phyloP scores from a whole-genome alignment of 345 rosid species.

The Noccaea caerulescens region DNA sequence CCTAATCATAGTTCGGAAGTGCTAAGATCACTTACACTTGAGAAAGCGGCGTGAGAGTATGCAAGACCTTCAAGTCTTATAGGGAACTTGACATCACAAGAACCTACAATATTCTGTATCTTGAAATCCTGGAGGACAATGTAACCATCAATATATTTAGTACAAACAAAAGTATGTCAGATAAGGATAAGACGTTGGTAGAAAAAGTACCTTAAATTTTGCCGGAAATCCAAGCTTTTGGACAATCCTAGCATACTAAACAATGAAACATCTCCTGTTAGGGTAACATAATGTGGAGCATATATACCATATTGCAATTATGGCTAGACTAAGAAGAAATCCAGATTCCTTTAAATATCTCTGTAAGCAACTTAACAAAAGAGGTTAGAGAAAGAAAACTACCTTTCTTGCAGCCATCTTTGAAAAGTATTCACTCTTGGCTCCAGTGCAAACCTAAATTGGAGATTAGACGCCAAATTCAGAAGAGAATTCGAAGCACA shows the following conservation, averaged over 20 bases:
- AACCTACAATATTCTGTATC: slow-evolving; percentile 84
- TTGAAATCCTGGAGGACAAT: slow-evolving; percentile 62
- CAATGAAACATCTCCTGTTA: slow-evolving; percentile 17
- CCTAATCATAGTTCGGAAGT: too few species aligned
- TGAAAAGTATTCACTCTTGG: slow-evolving; percentile 79
- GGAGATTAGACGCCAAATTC: slow-evolving; percentile 5
- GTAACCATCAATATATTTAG: slow-evolving; percentile 4
- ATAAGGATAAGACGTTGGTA: slow-evolving; percentile 19
- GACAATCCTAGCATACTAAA: slow-evolving; percentile 69
- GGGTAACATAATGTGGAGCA: not conserved
- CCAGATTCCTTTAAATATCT: not conserved
- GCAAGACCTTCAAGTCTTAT: slow-evolving; percentile 83
- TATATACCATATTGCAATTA: not conserved
- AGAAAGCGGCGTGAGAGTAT: slow-evolving; percentile 70
- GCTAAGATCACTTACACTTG: slow-evolving; percentile 56
- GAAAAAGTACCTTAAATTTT: slow-evolving; percentile 54
- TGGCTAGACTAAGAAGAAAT: not conserved
- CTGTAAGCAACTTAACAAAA: slow-evolving; percentile 3
- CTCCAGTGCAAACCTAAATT: slow-evolving; percentile 80
- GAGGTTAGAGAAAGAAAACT: not conserved
- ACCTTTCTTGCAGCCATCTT: slow-evolving; percentile 76
- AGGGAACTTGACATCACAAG: slow-evolving; percentile 80
- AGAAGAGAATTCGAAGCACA: slow-evolving; percentile 1
- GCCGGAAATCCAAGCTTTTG: slow-evolving; percentile 84
- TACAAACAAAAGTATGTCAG: not conserved